Evolutionary conservation across 129 eudicot species (phyloP).

Genomic region (Centrapalus pauciflorus): DNA sequence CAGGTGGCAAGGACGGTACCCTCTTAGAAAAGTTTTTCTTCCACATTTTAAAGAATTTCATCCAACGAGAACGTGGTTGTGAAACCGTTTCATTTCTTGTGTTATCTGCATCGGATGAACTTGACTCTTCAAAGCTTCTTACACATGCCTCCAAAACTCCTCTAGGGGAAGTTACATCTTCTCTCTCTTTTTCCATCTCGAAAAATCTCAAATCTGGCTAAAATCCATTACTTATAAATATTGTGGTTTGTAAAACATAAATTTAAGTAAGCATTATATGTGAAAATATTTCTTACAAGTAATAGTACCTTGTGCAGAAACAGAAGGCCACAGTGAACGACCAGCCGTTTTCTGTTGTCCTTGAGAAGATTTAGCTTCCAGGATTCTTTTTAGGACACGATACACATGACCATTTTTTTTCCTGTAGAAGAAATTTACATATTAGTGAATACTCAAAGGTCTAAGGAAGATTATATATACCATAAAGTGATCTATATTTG

Average conservation of each 20-base stretch:
- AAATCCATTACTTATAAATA: conserved; percentile 12
- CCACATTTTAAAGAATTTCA: conserved; percentile 49
- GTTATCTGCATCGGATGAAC: conserved; percentile 25
- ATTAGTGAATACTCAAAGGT: conserved; percentile 1
- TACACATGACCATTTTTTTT: conserved; percentile 14
- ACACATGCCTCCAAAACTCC: conserved; percentile 52
- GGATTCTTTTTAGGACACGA: conserved; percentile 24
- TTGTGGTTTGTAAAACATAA: neutral
- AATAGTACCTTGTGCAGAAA: conserved; percentile 64
- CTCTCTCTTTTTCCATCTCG: conserved; percentile 50
- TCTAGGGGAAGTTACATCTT: conserved; percentile 45
- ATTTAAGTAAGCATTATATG: neutral
- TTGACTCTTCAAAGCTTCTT: conserved; percentile 26
- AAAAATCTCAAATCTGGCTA: conserved; percentile 57
- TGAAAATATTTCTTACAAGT: neutral
- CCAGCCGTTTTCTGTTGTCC: conserved; percentile 19
- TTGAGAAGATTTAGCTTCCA: conserved; percentile 18
- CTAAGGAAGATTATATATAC: conserved; percentile 14
- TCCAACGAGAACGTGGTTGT: conserved; percentile 47
- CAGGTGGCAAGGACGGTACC: conserved; percentile 41
- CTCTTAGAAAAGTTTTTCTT: conserved; percentile 37
- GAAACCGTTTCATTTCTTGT: conserved; percentile 15
- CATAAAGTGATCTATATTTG: neutral
- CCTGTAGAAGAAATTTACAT: conserved; percentile 10
- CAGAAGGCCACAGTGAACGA: conserved; percentile 39